Conservation (phyloP, 73 alveolate genomes). For the Symbiodinium natans region DNA sequence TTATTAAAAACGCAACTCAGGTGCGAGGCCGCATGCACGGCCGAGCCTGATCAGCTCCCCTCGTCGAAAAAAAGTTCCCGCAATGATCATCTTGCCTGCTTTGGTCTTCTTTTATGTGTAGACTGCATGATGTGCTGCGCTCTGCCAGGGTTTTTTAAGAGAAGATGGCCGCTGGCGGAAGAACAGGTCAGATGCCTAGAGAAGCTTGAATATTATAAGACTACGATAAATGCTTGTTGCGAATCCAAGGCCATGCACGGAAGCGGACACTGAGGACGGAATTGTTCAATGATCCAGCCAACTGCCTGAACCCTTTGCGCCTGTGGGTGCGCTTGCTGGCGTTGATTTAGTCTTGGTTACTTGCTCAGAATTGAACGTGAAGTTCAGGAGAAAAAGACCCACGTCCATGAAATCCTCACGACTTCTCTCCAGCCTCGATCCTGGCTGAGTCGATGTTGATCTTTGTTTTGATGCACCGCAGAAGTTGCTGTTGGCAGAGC, state of each 20-base stretch:
- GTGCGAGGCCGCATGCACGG: not conserved
- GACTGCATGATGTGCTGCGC: not conserved
- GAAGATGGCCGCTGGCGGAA: not conserved
- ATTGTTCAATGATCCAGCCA: not conserved
- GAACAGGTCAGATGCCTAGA: not conserved
- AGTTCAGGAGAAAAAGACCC: not conserved
- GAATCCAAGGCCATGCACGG: not conserved
- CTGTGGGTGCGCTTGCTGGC: not conserved
- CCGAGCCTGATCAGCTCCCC: not conserved
- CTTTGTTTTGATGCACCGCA: no score
- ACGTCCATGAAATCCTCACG: not conserved
- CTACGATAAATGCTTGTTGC: not conserved
- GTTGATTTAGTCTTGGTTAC: not conserved
- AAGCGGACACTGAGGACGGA: not conserved
- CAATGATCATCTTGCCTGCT: not conserved
- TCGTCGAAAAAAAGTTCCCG: not conserved
- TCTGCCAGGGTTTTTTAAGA: not conserved
- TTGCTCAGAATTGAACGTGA: not conserved
- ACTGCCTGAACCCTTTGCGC: not conserved
- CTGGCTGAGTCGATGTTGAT: no score
- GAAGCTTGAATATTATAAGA: no score
- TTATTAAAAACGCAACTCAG: not conserved
- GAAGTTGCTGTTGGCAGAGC: no score
- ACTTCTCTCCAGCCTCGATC: no score
- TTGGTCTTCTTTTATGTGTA: not conserved